Evolutionary conservation across 2,329 filamentous ascomycete genomes (phyloP).

Genomic region (Fusarium luffae): DNA sequence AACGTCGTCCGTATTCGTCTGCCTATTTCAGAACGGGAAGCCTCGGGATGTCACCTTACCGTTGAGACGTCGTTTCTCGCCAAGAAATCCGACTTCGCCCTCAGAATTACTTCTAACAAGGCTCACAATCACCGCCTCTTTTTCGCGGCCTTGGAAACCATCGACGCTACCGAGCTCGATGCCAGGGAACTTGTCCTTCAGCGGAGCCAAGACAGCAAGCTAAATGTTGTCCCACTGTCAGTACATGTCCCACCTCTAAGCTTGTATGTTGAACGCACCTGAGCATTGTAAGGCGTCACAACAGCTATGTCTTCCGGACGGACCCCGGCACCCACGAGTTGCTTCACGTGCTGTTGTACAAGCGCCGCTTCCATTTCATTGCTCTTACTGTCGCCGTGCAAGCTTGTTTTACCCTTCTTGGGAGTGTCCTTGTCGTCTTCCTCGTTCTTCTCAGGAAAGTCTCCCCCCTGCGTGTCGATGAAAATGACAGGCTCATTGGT

Average conservation of each 20-base stretch:
- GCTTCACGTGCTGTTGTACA: conserved; percentile 80
- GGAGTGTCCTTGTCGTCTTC: conserved; percentile 68
- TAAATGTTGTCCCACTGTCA: conserved; percentile 52
- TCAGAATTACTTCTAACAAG: conserved; percentile 92
- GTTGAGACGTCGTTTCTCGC: conserved; percentile 90
- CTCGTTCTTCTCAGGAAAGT: conserved; percentile 85
- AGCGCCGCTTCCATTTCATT: conserved; percentile 91
- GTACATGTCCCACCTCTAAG: conserved; percentile 9
- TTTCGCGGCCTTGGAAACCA: conserved; percentile 96
- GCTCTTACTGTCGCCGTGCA: conserved; percentile 77
- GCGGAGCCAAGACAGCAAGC: conserved; percentile 79
- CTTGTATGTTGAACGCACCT: conserved; percentile 60
- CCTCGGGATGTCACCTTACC: conserved; percentile 65
- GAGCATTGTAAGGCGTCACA: conserved; percentile 96
- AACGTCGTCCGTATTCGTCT: conserved; percentile 8
- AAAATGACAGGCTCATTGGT: conserved; percentile 90
- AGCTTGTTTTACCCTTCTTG: conserved; percentile 58
- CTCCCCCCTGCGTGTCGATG: conserved; percentile 95
- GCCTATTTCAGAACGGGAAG: conserved; percentile 2
- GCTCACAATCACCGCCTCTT: conserved; percentile 93
- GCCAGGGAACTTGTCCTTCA: conserved; percentile 84
- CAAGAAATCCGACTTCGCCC: conserved; percentile 91
- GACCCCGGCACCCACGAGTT: conserved; percentile 82
- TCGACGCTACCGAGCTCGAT: conserved; percentile 97
- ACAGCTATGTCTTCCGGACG: conserved; percentile 88